Evolutionary conservation across 202 grass and related monocot genomes (phyloP).

Genomic region (Dendrocalamus latiflorus): DNA sequence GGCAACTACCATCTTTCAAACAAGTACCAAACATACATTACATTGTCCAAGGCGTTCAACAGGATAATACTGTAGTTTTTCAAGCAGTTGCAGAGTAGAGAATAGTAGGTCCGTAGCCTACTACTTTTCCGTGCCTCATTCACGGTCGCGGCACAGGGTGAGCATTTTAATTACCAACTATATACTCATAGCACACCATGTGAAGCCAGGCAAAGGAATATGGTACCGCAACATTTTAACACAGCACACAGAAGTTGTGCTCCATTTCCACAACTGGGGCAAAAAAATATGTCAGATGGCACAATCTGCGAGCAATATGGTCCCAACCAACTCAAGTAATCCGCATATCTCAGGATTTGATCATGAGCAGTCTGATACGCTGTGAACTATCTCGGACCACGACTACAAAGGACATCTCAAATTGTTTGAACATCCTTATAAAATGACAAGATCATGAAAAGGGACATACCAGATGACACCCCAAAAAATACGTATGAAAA

Average conservation of each 20-base stretch:
- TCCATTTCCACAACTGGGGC: not conserved
- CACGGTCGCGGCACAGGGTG: not conserved
- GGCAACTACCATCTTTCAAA: not conserved
- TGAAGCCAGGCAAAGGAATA: not conserved
- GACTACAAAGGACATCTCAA: constrained; percentile 4
- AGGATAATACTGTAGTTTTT: not conserved
- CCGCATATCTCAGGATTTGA: not conserved
- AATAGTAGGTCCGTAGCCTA: not conserved
- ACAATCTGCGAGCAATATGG: not conserved
- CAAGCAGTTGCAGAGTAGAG: not conserved
- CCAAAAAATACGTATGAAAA: constrained; percentile 24
- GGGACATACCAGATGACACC: not conserved
- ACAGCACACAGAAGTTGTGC: not conserved
- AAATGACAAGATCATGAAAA: constrained; percentile 10
- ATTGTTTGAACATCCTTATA: constrained; percentile 14
- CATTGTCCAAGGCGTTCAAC: not conserved
- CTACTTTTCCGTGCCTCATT: not conserved
- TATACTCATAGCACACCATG: not conserved
- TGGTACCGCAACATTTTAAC: not conserved
- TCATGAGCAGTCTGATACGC: not conserved
- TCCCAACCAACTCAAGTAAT: not conserved
- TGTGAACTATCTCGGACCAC: not conserved
- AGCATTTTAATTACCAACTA: not conserved
- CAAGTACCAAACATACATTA: not conserved
- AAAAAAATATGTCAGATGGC: not conserved